Evolutionary conservation across 1,139 yeast genomes (phyloP).

Genomic region (Magnusiomyces paraingens): DNA sequence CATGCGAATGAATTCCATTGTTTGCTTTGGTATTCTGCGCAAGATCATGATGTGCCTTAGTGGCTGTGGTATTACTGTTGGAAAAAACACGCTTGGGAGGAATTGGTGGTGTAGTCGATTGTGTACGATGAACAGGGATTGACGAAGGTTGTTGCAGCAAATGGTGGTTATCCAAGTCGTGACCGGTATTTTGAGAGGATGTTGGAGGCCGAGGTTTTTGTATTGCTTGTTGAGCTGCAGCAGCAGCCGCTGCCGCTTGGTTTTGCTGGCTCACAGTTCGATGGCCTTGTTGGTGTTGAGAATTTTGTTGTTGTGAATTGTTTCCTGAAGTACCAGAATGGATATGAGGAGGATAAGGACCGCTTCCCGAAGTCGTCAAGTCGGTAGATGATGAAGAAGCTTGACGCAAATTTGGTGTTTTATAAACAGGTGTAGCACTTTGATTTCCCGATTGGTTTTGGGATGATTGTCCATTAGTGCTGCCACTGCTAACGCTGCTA

Average conservation of each 20-base stretch:
- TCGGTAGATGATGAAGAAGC: too few species aligned
- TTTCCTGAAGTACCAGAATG: too few species aligned
- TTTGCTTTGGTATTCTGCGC: background rate
- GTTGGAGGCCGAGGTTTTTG: background rate
- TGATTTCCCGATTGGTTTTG: too few species aligned
- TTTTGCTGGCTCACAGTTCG: background rate
- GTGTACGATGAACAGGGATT: background rate
- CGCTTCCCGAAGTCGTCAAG: too few species aligned
- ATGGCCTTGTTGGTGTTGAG: background rate
- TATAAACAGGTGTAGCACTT: too few species aligned
- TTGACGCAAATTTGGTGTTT: too few species aligned
- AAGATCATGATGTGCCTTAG: background rate
- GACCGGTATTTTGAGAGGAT: background rate
- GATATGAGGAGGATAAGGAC: too few species aligned
- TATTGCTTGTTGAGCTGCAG: background rate
- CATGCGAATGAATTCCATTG: background rate
- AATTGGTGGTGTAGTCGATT: background rate
- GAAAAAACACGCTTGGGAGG: slow-evolving; percentile 3
- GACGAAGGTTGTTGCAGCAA: background rate
- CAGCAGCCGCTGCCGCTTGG: background rate
- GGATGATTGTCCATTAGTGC: too few species aligned
- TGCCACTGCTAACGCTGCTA: too few species aligned
- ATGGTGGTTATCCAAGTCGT: background rate
- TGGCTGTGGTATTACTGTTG: background rate
- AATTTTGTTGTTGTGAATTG: too few species aligned